Percentiles rank a stretch among this genome's conserved stretches.
These are phyloP conservation scores for Fomitopsis serialis DNA, from an alignment of 768 basidiomycete species.

Conservation along the genomic window DNA sequence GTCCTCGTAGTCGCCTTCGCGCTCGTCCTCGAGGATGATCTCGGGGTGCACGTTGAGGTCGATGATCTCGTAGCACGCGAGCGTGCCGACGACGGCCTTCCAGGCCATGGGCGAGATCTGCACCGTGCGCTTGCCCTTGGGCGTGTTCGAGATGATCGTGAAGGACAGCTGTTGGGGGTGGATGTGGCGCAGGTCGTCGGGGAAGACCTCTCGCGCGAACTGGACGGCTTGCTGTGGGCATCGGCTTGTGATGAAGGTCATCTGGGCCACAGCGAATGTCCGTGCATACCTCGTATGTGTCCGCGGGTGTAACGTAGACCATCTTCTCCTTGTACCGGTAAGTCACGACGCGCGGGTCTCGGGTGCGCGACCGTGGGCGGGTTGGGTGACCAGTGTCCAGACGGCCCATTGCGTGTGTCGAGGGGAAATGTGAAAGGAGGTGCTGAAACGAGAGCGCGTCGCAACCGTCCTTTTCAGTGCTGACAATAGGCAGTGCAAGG, in stretches of 20 bases:
- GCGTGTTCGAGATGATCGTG: conserved; percentile 18
- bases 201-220: conserved; percentile 14
- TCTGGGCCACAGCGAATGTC: too few relatives aligned
- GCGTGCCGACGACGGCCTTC: conserved; percentile 12
- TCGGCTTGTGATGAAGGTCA: too few relatives aligned
- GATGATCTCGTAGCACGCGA: conserved; percentile 23
- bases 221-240: conserved; percentile 20
- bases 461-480: too few relatives aligned
- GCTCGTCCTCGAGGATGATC: background rate
- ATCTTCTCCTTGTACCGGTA: conserved; percentile 19
- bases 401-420: too few relatives aligned
- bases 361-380: too few relatives aligned
- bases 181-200: conserved; percentile 13
- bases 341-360: conserved; percentile 15
- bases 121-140: conserved; percentile 10
- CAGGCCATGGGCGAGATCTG: conserved; percentile 22
- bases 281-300: conserved; percentile 15
- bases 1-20: background rate
- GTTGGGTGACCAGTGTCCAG: too few relatives aligned
- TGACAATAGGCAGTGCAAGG: too few relatives aligned
- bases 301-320: conserved; percentile 24
- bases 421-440: too few relatives aligned
- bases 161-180: conserved; percentile 16
- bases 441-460: too few relatives aligned
- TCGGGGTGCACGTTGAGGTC: conserved; percentile 15